Evolutionary conservation across 2,329 filamentous ascomycete genomes (phyloP), one percentile per base, ranked within the genome.

Genomic region (Tolypocladium amazonense): DNA sequence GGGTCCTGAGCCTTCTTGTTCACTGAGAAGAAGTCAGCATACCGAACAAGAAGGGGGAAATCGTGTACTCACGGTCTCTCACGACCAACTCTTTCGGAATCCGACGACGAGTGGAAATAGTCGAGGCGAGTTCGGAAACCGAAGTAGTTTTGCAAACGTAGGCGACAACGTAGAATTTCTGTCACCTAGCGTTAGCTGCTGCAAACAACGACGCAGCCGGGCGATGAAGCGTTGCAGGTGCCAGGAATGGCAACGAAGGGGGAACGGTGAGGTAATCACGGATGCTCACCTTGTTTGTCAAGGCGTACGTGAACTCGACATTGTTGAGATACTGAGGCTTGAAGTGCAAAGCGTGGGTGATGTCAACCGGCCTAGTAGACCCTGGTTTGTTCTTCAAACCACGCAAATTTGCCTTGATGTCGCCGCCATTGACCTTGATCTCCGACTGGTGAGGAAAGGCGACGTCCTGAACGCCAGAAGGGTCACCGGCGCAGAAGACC

Each of bases 321-420:
- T 79, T 85, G 70, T 97, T 97, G 58, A 77, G 77, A 69, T 93
- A 95, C 52, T 81, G 80, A 14, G 86, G 83, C 63, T 84, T 86
- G 37, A 90, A 83, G 23, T 88, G 85, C 54, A 97, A 78, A 61
- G 85, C 81, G 64, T 83, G 79, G 9, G 94, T 99, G 62, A 99
- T 88, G 74, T 99, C 94, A 55, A 90, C 92, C 9, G 94, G 94
- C 68, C 91, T 87, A 47, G 94, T 99, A 53, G 94, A 95, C 27
- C 94, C 94, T 8, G 93, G 90, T 72, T 94, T 96, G 72, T 96
- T 97, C 75, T 99, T 99, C 62, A 99, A 75, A 5, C 94, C 94
- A 65, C 94, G 89, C 65, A 96, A 81, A 71, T 97, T 99, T n/a
- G 89, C 88, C 73, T 93, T 94, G 65, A 97, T 82, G 60, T 97